Evolutionary conservation across 345 rosid species (phyloP), one percentile per base, ranked within the genome.

Genomic region (Populus davidiana): DNA sequence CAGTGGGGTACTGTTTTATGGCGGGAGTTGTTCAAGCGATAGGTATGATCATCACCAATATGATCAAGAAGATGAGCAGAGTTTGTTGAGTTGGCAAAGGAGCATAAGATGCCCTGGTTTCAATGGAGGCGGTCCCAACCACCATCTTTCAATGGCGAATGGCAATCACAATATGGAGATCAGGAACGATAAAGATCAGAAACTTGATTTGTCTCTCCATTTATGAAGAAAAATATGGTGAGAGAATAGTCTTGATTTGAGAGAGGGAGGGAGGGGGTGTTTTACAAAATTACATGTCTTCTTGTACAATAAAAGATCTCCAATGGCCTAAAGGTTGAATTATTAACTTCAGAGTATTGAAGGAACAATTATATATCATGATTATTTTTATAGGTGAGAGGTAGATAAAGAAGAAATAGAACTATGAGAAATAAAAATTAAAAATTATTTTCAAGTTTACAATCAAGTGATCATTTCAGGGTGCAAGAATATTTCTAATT

Each of bases 201-300:
- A 86, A 67, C 86, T 93, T 76, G 98, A 94, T 84, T 83, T 94
- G 47, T 89, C 98, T 59, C 97, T 94, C 72, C 97, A 91, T 85
- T 83, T 94, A 76, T 94, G 82, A 93, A 77, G 33, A n/a, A 31
- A 21, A 33, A 36, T 20, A 20, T 25, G 25, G 35, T 17, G 7
- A 49, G 41, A 49, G 23, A 50, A 47, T 31, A 41, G 14, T 9
- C 61, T 27, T 10, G 13, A 10, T 41, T 16, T 68, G 43, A 31
- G 5, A 12, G 49, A 11, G 14, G 14, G 14, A 2, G 13, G 56
- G 12, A 41, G 44, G 44, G 36, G 13, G 69, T 27, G 35, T 14
- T 29, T 1, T 64, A 13, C 16, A 6, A 12, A 11, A 63, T 6
- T 63, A 63, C 67, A 63, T 1, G 2, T 9, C 25, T 17, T 16